Percentiles rank a stretch among this genome's conserved stretches.
These are phyloP conservation scores for Plantago elongata DNA, from an alignment of 257 asterid species.

Conservation along the genomic window DNA sequence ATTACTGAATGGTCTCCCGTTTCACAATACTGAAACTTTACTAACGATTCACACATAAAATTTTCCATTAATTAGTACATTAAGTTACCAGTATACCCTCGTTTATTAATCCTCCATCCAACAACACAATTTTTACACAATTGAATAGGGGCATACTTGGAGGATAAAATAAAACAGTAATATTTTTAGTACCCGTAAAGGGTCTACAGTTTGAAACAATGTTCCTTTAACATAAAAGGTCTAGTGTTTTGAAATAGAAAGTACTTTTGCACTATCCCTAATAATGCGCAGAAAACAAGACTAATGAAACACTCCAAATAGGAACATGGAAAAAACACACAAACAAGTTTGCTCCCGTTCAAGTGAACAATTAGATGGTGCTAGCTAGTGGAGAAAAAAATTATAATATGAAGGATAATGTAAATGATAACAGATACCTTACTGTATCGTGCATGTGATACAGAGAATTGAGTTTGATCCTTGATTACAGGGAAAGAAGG, in stretches of 20 bases:
- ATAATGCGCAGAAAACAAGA: background rate
- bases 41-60: too few species aligned
- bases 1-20: too few species aligned
- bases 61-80: too few species aligned
- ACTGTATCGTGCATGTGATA: conserved; percentile 92
- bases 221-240: background rate
- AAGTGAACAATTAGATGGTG: conserved; percentile 1
- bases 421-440: conserved; percentile 47
- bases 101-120: too few species aligned
- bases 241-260: background rate
- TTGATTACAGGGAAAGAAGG: conserved; percentile 90
- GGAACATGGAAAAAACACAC: conserved; percentile 5
- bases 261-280: background rate
- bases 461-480: conserved; percentile 93
- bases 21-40: too few species aligned
- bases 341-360: background rate
- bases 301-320: background rate
- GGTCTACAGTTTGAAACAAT: too few species aligned
- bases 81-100: too few species aligned
- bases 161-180: too few species aligned
- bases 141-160: too few species aligned
- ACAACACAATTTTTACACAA: too few species aligned
- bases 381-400: conserved; percentile 12
- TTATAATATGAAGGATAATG: background rate
- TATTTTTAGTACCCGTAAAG: too few species aligned